Percentiles rank a stretch among this genome's conserved stretches.
Conservation (phyloP, 2,329 filamentous ascomycete genomes). For the Colletotrichum musae region DNA sequence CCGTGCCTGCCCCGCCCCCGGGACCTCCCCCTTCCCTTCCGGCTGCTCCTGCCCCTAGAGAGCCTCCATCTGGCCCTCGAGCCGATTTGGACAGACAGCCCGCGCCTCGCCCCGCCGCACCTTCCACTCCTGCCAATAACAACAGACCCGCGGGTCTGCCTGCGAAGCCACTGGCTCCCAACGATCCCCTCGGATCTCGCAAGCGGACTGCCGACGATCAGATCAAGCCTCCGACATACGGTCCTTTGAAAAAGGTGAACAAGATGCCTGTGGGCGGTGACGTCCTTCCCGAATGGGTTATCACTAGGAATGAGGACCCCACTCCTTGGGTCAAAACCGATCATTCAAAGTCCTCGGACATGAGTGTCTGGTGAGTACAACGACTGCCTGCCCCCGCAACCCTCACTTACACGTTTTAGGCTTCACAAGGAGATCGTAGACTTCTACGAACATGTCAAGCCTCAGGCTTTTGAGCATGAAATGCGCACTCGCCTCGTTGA, state of each 20-base stretch:
- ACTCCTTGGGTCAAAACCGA: conserved; percentile 76
- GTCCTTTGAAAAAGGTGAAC: conserved; percentile 64
- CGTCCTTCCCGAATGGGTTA: conserved; percentile 67
- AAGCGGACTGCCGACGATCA: conserved; percentile 83
- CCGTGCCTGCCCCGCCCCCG: conserved; percentile 29
- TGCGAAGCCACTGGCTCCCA: conserved; percentile 48
- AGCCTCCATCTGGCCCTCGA: conserved; percentile 26
- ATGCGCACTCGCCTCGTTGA: conserved; percentile 81
- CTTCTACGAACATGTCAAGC: conserved; percentile 89
- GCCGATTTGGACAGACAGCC: neutral
- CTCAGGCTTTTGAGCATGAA: conserved; percentile 81
- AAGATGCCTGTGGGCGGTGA: conserved; percentile 65
- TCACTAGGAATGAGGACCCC: conserved; percentile 56
- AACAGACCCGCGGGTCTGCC: conserved; percentile 44
- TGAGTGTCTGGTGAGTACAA: conserved; percentile 69
- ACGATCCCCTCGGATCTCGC: conserved; percentile 69
- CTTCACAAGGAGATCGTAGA: conserved; percentile 92
- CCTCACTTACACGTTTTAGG: conserved; percentile 57
- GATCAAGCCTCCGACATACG: conserved; percentile 71
- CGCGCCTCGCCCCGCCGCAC: conserved; percentile 23
- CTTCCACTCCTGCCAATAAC: conserved; percentile 43
- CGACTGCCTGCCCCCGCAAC: neutral
- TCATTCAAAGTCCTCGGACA: conserved; percentile 66
- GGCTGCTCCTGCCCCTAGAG: neutral
- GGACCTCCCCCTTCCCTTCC: conserved; percentile 17